Evolutionary conservation across 257 asterid genomes (phyloP), one percentile per base, ranked within the genome.

Genomic region (Capsicum pubescens): DNA sequence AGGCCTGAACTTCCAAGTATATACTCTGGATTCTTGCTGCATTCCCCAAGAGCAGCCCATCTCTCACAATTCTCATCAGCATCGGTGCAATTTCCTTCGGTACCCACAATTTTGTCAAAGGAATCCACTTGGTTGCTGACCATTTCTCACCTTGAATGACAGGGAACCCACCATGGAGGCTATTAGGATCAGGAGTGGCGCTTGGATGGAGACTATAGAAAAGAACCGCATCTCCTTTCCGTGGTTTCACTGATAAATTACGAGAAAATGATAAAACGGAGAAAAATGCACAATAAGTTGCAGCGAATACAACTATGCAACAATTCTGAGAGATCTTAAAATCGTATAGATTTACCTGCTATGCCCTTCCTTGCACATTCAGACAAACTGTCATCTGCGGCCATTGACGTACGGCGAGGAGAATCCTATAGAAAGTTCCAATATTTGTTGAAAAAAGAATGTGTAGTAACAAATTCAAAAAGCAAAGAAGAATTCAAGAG

Each of bases 61-160:
- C 88, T 88, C 81, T 90, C 95, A 71, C 99, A 96, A 32, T 90
- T 87, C 11, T 91, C 97, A n/a, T 90, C 84, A 19, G 88, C 9
- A 74, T 96, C 94, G 0, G 83, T 42, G 87, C 99, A 96, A 71
- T 87, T 84, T 61, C 89, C 97, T 9, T 84, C 66, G 36, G 88
- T 58, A 36, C 91, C 92, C 78, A 92, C 71, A 19, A 87, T 79
- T 91, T 86, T 91, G 89, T 93, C 97, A 48, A 94, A 59, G 93
- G 99, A 82, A 96, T 93, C 99, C 99, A 96, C 88, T 96, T 96
- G 50, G 99, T 96, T 0, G 99, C 99, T 0, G 99, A 96, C 99
- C 99, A 96, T 86, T 96, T 96, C 91, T 94, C 98, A 35, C 98
- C 99, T 87, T 92, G 91, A 10, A 92, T 91, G 86, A 96, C 99